These are phyloP conservation scores for Pseudocercospora cruenta DNA, from an alignment of 2,329 filamentous ascomycete species.

Conservation along the genomic window DNA sequence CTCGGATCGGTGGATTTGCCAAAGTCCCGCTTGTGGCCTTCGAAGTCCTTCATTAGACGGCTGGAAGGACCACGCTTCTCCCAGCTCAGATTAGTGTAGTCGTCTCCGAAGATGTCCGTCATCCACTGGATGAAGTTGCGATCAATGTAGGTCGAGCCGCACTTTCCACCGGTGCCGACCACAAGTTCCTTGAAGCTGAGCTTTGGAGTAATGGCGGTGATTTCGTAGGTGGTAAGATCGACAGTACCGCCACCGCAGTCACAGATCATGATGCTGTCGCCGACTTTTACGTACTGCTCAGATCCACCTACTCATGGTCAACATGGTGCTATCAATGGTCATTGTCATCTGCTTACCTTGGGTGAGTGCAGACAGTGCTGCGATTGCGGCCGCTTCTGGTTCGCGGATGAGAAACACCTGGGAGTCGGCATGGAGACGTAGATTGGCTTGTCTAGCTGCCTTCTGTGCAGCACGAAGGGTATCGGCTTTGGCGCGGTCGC, in stretches of 20 bases:
- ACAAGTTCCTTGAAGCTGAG: slow-evolving; percentile 19
- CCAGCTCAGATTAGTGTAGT: slow-evolving; percentile 11
- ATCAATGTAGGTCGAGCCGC: slow-evolving; percentile 25
- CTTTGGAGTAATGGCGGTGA: slow-evolving; percentile 4
- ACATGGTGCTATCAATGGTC: no score
- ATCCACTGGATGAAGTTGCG: slow-evolving; percentile 23
- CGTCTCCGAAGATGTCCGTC: slow-evolving; percentile 11
- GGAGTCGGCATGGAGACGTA: slow-evolving; percentile 50
- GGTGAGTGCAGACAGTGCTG: neutral
- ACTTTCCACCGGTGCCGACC: slow-evolving; percentile 22
- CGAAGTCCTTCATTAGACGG: slow-evolving; percentile 22
- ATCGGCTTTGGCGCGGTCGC: slow-evolving; percentile 76
- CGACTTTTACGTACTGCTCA: slow-evolving; percentile 3
- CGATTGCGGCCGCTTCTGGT: slow-evolving; percentile 73
- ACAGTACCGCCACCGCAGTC: slow-evolving; percentile 26
- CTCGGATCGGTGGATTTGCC: slow-evolving; percentile 7
- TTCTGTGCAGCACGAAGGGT: slow-evolving; percentile 73
- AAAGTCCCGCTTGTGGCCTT: slow-evolving; percentile 16
- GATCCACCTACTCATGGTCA: neutral
- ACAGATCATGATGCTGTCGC: slow-evolving; percentile 19
- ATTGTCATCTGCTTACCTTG: no score
- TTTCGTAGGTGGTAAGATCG: slow-evolving; percentile 21
- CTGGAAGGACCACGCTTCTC: slow-evolving; percentile 17
- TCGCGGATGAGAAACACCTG: slow-evolving; percentile 66
- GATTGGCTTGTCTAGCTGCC: slow-evolving; percentile 71